phyloP scores from a whole-genome alignment of 768 basidiomycete genomes.

The Mycena vitilis region DNA sequence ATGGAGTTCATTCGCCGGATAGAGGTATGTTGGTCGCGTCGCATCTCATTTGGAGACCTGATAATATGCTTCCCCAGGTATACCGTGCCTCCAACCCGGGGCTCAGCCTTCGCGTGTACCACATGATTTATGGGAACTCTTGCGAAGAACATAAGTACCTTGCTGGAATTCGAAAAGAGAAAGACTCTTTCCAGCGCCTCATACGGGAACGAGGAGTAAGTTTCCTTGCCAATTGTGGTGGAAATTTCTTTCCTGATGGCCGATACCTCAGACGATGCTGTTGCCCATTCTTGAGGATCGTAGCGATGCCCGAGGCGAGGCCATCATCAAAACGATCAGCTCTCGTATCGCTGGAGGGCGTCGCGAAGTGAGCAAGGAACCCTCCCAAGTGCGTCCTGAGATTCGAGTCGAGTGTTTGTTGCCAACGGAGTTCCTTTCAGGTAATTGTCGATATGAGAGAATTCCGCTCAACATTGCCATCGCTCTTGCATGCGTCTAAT shows the following conservation, averaged over 20 bases:
- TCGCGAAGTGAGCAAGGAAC: constrained; percentile 71
- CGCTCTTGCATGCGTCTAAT: constrained; percentile 85
- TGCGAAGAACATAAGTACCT: constrained; percentile 97
- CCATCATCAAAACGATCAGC: constrained; percentile 83
- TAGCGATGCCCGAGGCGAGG: constrained; percentile 57
- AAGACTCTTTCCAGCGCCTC: constrained; percentile 91
- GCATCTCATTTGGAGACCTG: background rate
- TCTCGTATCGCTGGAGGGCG: constrained; percentile 89
- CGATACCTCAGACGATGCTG: constrained; percentile 80
- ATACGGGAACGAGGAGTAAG: constrained; percentile 93
- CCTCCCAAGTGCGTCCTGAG: constrained; percentile 62
- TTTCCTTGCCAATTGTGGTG: constrained; percentile 27
- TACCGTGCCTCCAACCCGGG: constrained; percentile 89
- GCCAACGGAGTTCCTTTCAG: constrained; percentile 50
- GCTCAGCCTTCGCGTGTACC: constrained; percentile 88
- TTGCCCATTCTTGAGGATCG: constrained; percentile 82
- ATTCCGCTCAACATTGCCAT: constrained; percentile 93
- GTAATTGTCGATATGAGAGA: constrained; percentile 98
- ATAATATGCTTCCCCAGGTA: constrained; percentile 59
- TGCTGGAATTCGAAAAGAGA: constrained; percentile 88
- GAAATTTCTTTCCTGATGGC: constrained; percentile 2
- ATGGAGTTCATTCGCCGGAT: constrained; percentile 93
- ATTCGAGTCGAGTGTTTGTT: background rate
- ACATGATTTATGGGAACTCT: constrained; percentile 93
- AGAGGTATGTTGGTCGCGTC: constrained; percentile 67